Evolutionary conservation across 164 flowering plant genomes (phyloP).

Genomic region (Dillenia turbinata): DNA sequence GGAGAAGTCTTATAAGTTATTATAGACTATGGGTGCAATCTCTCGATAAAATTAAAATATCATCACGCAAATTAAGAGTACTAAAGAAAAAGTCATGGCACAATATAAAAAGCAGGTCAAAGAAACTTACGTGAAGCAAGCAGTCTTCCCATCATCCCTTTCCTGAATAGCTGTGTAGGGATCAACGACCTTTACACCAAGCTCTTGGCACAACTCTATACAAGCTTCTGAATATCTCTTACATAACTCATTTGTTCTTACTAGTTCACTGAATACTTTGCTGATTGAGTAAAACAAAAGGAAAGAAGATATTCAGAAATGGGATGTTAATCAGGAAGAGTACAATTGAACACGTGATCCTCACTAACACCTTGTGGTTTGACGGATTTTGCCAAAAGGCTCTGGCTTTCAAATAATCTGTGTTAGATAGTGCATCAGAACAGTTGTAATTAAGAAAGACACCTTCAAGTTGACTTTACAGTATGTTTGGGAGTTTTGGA

Average conservation of each 20-base stretch:
- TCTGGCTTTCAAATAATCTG: conserved; percentile 36
- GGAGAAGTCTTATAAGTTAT: too few species aligned
- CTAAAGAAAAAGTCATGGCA: too few species aligned
- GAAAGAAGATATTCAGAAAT: background rate
- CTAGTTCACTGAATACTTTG: conserved; percentile 39
- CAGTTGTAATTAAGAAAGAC: too few species aligned
- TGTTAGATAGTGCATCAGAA: conserved; percentile 11
- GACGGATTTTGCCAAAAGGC: conserved; percentile 55
- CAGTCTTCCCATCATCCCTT: conserved; percentile 55
- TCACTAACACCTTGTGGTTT: conserved; percentile 43
- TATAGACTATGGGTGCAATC: too few species aligned
- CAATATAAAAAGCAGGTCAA: background rate
- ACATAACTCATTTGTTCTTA: conserved; percentile 76
- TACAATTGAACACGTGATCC: background rate
- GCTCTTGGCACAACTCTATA: conserved; percentile 61
- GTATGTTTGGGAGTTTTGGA: too few species aligned
- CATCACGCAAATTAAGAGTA: too few species aligned
- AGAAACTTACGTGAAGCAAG: conserved; percentile 76
- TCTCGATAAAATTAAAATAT: too few species aligned
- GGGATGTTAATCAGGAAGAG: background rate
- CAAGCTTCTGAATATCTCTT: conserved; percentile 79
- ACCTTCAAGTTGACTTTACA: too few species aligned
- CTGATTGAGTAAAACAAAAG: conserved; percentile 26
- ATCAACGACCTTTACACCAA: conserved; percentile 67
- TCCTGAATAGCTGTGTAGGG: conserved; percentile 73